Evolutionary conservation across 1,284 basidiomycete species (phyloP).

Genomic region (Ceratobasidium sp.): DNA sequence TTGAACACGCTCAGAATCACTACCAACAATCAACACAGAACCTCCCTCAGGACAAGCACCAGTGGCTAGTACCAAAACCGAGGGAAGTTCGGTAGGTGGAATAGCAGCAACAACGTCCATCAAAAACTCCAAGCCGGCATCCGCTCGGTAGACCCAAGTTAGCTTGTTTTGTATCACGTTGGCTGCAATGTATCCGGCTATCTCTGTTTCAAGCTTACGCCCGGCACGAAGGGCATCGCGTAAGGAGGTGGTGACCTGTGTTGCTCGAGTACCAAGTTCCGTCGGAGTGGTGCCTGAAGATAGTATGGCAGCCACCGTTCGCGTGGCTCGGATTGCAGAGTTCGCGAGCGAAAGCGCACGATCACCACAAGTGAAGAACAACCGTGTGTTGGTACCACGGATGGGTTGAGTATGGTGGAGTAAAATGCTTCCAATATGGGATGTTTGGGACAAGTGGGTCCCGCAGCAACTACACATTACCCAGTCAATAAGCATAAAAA

Average conservation of each 20-base stretch:
- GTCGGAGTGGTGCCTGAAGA: slow-evolving; percentile 16
- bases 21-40: slow-evolving; percentile 34
- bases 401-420: slow-evolving; percentile 38
- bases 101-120: slow-evolving; percentile 30
- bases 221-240: slow-evolving; percentile 30
- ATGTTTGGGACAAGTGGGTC: slow-evolving; percentile 38
- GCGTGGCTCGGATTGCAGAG: slow-evolving; percentile 11
- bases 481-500: neutral
- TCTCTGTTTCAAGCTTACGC: slow-evolving; percentile 37
- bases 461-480: slow-evolving; percentile 33
- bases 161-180: neutral
- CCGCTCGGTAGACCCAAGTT: slow-evolving; percentile 10
- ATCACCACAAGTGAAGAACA: slow-evolving; percentile 23
- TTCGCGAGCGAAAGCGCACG: slow-evolving; percentile 11
- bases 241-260: slow-evolving; percentile 21
- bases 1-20: neutral
- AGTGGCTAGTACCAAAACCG: slow-evolving; percentile 17
- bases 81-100: neutral
- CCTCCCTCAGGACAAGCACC: slow-evolving; percentile 27
- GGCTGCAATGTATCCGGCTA: slow-evolving; percentile 11
- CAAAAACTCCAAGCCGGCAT: slow-evolving; percentile 35
- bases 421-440: slow-evolving; percentile 25
- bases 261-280: slow-evolving; percentile 20
- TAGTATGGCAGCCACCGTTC: slow-evolving; percentile 3
- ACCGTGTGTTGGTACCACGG: slow-evolving; percentile 34